These are phyloP conservation scores for Fusarium haematococcum DNA, from an alignment of 2,329 filamentous ascomycete genomes.

Conservation along the genomic window DNA sequence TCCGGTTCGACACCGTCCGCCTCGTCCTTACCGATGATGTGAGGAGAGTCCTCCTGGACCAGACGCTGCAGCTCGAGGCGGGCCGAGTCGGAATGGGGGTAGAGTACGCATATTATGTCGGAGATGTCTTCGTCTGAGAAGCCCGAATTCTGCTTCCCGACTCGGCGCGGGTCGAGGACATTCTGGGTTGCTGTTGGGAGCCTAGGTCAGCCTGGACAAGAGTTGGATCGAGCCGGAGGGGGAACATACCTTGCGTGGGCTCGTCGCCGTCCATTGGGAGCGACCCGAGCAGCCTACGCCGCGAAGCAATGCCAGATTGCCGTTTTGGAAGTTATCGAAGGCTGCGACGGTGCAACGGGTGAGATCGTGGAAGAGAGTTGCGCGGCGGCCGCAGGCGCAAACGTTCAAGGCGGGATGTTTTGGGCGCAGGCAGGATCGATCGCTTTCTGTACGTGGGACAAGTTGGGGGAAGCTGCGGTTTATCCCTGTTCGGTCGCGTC, in stretches of 20 bases:
- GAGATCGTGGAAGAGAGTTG: constrained; percentile 4
- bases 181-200: constrained; percentile 75
- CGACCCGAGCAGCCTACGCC: constrained; percentile 46
- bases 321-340: constrained; percentile 22
- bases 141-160: constrained; percentile 84
- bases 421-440: constrained; percentile 8
- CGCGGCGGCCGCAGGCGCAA: constrained; percentile 28
- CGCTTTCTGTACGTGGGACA: constrained; percentile 24
- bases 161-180: constrained; percentile 81
- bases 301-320: constrained; percentile 36
- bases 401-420: constrained; percentile 15
- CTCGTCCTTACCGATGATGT: constrained; percentile 62
- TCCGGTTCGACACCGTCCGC: constrained; percentile 64
- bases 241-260: constrained; percentile 55
- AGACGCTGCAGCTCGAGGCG: constrained; percentile 74
- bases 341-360: constrained; percentile 7
- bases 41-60: constrained; percentile 59
- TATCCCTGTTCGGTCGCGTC: constrained; percentile 21
- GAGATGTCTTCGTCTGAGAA: constrained; percentile 85
- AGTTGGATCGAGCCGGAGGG: not conserved
- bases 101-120: constrained; percentile 89
- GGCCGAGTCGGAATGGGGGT: constrained; percentile 80
- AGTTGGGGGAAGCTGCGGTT: constrained; percentile 1
- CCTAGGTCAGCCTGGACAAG: constrained; percentile 28
- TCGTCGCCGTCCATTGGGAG: constrained; percentile 59